phyloP scores from a whole-genome alignment of 2,329 filamentous ascomycete species.

The Helotiales sp. region DNA sequence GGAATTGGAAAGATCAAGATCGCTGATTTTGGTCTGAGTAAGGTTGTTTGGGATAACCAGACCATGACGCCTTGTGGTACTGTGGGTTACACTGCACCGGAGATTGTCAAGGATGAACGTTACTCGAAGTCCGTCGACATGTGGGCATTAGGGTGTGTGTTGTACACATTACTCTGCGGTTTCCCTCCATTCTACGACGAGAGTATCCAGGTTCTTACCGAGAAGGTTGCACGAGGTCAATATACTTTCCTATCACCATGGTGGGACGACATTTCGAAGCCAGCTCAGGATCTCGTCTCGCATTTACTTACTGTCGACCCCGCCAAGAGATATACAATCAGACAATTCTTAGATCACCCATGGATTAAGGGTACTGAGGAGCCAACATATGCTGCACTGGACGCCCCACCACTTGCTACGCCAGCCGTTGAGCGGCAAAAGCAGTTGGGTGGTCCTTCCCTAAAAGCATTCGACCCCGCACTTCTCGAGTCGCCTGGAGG shows the following conservation, averaged over 20 bases:
- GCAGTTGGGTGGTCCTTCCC: constrained; percentile 28
- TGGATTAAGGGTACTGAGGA: constrained; percentile 80
- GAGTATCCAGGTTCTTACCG: constrained; percentile 92
- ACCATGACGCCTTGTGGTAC: constrained; percentile 99
- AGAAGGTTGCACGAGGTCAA: constrained; percentile 95
- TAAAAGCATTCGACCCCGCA: constrained; percentile 57
- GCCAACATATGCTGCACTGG: constrained; percentile 63
- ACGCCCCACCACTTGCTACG: constrained; percentile 72
- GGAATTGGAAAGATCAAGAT: constrained; percentile 97
- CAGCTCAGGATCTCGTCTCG: constrained; percentile 89
- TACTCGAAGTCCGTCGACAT: constrained; percentile 99
- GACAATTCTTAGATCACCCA: constrained; percentile 88
- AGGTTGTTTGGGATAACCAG: constrained; percentile 96
- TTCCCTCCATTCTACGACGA: constrained; percentile 99
- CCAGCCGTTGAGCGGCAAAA: constrained; percentile 48
- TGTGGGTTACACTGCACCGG: constrained; percentile 95
- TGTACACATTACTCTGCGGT: constrained; percentile 95
- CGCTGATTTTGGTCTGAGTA: constrained; percentile 95
- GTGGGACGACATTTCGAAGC: constrained; percentile 98
- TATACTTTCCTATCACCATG: constrained; percentile 97
- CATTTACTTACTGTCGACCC: constrained; percentile 94
- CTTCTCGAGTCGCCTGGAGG: constrained; percentile 59
- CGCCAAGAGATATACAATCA: constrained; percentile 91
- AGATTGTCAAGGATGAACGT: constrained; percentile 98
- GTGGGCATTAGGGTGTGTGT: constrained; percentile 96